These are phyloP conservation scores for Conringia planisiliqua DNA, from an alignment of 345 rosid species.

Conservation along the genomic window DNA sequence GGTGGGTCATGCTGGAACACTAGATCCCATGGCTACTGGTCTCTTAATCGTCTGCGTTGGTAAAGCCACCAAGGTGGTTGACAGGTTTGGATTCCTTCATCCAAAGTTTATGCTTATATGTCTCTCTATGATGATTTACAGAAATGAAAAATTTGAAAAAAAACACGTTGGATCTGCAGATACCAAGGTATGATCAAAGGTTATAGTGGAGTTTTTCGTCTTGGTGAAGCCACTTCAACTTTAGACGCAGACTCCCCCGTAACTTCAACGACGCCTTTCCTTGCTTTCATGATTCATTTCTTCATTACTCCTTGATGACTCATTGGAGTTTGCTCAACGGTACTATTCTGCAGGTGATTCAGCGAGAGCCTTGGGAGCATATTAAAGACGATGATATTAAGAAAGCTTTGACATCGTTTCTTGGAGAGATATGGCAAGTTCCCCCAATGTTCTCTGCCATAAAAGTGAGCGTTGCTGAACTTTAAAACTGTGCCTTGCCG, in stretches of 20 bases:
- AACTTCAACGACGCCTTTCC: slow-evolving; percentile 25
- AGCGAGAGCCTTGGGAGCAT: slow-evolving; percentile 97
- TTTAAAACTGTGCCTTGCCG: not conserved
- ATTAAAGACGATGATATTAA: slow-evolving; percentile 76
- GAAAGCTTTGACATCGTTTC: slow-evolving; percentile 69
- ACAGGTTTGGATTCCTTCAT: slow-evolving; percentile 48
- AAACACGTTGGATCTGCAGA: slow-evolving; percentile 34
- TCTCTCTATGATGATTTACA: not conserved
- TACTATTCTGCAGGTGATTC: slow-evolving; percentile 59
- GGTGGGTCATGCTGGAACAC: slow-evolving; percentile 99
- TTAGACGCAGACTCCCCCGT: slow-evolving; percentile 98
- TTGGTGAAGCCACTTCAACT: slow-evolving; percentile 98
- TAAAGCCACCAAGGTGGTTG: slow-evolving; percentile 88
- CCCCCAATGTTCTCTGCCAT: slow-evolving; percentile 99
- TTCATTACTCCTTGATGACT: not conserved
- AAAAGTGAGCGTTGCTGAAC: slow-evolving; percentile 57
- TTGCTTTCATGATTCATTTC: slow-evolving; percentile 9
- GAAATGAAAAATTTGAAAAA: not conserved
- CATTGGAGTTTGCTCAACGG: not conserved
- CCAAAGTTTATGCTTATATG: not conserved
- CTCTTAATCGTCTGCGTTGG: slow-evolving; percentile 88
- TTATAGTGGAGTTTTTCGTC: slow-evolving; percentile 88
- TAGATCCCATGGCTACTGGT: slow-evolving; percentile 99
- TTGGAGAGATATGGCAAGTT: slow-evolving; percentile 99
- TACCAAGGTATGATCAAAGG: slow-evolving; percentile 93